A percentile compares a stretch with the other conserved stretches of the same genome.
These are phyloP conservation scores for Aspergillus arachidicola DNA, from an alignment of 2,329 filamentous ascomycete species.

Conservation along the genomic window DNA sequence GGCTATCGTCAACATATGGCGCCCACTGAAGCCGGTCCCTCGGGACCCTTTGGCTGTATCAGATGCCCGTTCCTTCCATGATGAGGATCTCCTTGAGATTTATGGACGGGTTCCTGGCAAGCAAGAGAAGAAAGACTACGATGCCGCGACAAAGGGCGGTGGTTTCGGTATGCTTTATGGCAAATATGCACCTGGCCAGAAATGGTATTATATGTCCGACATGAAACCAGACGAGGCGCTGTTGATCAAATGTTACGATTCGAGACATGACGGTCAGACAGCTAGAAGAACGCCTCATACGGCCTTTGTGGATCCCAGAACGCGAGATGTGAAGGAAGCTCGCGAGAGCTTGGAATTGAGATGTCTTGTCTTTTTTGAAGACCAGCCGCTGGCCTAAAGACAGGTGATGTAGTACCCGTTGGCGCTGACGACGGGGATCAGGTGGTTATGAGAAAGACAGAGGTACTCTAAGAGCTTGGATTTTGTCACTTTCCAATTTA, in stretches of 20 bases:
- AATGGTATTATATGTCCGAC: conserved; percentile 10
- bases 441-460: neutral
- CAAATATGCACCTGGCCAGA: neutral
- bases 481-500: no score
- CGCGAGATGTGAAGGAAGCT: neutral
- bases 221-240: conserved; percentile 7
- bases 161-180: conserved; percentile 2
- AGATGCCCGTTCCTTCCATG: conserved; percentile 4
- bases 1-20: conserved; percentile 11
- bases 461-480: no score
- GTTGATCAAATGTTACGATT: conserved; percentile 10
- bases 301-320: conserved; percentile 9
- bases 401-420: neutral
- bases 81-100: conserved; percentile 9
- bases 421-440: neutral
- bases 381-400: neutral
- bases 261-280: neutral
- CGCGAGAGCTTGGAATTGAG: conserved; percentile 11
- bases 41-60: conserved; percentile 8
- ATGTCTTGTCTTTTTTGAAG: conserved; percentile 7
- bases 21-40: conserved; percentile 5
- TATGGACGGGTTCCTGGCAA: neutral
- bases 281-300: conserved; percentile 5
- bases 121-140: neutral
- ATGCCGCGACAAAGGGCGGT: neutral